Percentiles rank a stretch among this genome's conserved stretches.
phyloP scores from a whole-genome alignment of 2,329 filamentous ascomycete genomes.

The Monascus ruber region DNA sequence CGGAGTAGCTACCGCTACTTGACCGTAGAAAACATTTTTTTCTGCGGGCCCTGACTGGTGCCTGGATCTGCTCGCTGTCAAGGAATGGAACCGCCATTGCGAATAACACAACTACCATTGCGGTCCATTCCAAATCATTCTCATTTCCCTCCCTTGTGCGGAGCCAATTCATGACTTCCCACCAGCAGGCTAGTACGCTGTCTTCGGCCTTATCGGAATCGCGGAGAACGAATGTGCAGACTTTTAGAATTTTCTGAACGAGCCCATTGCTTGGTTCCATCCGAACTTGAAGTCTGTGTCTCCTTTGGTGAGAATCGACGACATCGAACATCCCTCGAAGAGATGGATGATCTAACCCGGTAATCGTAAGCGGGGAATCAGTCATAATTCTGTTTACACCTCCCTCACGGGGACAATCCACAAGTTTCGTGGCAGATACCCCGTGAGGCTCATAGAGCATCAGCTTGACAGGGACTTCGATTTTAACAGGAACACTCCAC shows the following conservation, averaged over 20 bases:
- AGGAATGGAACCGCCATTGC: conserved; percentile 52
- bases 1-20: conserved; percentile 37
- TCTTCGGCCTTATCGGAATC: conserved; percentile 45
- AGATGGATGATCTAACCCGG: conserved; percentile 48
- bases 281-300: conserved; percentile 57
- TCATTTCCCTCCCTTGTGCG: conserved; percentile 36
- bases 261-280: conserved; percentile 55
- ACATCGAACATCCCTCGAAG: conserved; percentile 54
- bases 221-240: conserved; percentile 54
- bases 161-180: conserved; percentile 63
- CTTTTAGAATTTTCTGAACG: conserved; percentile 49
- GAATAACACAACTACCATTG: conserved; percentile 52
- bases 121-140: conserved; percentile 57
- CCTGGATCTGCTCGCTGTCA: conserved; percentile 20
- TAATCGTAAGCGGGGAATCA: conserved; percentile 30
- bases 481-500: conserved; percentile 59
- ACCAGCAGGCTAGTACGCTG: conserved; percentile 57
- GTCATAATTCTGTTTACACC: conserved; percentile 36
- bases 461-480: conserved; percentile 50
- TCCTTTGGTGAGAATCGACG: conserved; percentile 48
- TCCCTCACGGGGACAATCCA: conserved; percentile 42
- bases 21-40: conserved; percentile 36
- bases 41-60: conserved; percentile 26
- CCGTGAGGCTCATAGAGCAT: conserved; percentile 49
- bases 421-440: conserved; percentile 45